Conservation (phyloP, 139 green algal species). For the Ettlia oleoabundans region DNA sequence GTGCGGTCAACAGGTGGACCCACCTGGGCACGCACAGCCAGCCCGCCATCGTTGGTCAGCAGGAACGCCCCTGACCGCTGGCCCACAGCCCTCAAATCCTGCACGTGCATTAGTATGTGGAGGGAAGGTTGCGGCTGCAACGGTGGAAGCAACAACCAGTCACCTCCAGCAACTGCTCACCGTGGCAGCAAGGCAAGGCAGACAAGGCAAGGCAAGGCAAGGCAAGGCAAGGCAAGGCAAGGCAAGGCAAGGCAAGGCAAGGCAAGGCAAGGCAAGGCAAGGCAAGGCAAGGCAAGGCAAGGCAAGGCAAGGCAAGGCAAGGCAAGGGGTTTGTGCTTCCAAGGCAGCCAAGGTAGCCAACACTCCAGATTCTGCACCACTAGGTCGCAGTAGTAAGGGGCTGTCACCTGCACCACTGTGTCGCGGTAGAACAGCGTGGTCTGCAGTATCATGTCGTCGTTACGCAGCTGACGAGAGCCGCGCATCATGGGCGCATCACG, state of each 20-base stretch:
- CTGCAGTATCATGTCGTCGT: conserved; percentile 52
- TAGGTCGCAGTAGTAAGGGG: too few species aligned
- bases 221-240: not conserved
- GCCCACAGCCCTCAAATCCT: not conserved
- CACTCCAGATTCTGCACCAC: not conserved
- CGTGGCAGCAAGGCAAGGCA: too few species aligned
- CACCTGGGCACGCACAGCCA: conserved; percentile 25
- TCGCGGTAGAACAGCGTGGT: conserved; percentile 24
- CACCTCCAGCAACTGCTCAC: too few species aligned
- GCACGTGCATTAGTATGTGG: not conserved
- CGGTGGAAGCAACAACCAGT: too few species aligned
- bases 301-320: not conserved
- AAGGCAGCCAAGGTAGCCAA: not conserved
- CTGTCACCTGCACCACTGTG: conserved; percentile 7
- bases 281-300: not conserved
- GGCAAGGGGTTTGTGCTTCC: too few species aligned
- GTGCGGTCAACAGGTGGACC: too few species aligned
- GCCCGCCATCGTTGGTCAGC: conserved; percentile 42
- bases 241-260: not conserved
- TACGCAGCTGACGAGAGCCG: conserved; percentile 12
- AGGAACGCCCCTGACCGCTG: conserved; percentile 24
- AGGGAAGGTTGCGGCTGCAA: not conserved
- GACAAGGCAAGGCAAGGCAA: not conserved
- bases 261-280: not conserved
- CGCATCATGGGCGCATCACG: not conserved